Evolutionary conservation across 2,329 filamentous ascomycete species (phyloP).

Genomic region (Endocalyx cinctus): DNA sequence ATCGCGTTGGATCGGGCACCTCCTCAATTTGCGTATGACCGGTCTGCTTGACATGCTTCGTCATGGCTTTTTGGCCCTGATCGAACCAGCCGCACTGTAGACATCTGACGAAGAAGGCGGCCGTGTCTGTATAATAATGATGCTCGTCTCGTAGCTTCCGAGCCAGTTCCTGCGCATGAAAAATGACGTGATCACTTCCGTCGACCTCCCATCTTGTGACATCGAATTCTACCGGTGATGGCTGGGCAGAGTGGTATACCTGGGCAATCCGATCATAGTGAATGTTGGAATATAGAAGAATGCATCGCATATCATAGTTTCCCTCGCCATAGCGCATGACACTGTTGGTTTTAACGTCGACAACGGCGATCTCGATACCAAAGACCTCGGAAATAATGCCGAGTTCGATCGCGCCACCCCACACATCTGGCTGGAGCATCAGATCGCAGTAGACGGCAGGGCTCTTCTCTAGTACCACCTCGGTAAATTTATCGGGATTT

Average conservation of each 20-base stretch:
- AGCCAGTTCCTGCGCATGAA: conserved; percentile 61
- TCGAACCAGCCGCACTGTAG: conserved; percentile 66
- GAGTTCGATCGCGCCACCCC: conserved; percentile 91
- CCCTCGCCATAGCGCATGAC: conserved; percentile 69
- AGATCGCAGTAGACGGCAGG: conserved; percentile 74
- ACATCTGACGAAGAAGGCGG: conserved; percentile 73
- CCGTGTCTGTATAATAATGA: conserved; percentile 87
- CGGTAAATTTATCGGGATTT: conserved; percentile 67
- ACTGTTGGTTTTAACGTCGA: conserved; percentile 61
- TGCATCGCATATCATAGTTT: conserved; percentile 57
- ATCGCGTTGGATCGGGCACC: conserved; percentile 28
- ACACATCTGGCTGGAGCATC: conserved; percentile 75
- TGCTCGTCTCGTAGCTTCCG: conserved; percentile 59
- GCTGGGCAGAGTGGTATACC: no score
- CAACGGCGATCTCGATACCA: conserved; percentile 76
- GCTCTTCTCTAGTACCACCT: conserved; percentile 69
- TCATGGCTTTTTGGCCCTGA: conserved; percentile 59
- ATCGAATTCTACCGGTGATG: conserved; percentile 47
- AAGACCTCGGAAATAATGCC: conserved; percentile 81
- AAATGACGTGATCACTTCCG: conserved; percentile 62
- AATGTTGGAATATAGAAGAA: conserved; percentile 86
- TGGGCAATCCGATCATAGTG: conserved; percentile 90
- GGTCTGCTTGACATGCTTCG: conserved; percentile 57
- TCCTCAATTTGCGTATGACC: conserved; percentile 57
- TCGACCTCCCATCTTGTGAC: conserved; percentile 52